These are phyloP conservation scores for Aphanocladium album DNA, from an alignment of 2,329 filamentous ascomycete species.

Conservation along the genomic window DNA sequence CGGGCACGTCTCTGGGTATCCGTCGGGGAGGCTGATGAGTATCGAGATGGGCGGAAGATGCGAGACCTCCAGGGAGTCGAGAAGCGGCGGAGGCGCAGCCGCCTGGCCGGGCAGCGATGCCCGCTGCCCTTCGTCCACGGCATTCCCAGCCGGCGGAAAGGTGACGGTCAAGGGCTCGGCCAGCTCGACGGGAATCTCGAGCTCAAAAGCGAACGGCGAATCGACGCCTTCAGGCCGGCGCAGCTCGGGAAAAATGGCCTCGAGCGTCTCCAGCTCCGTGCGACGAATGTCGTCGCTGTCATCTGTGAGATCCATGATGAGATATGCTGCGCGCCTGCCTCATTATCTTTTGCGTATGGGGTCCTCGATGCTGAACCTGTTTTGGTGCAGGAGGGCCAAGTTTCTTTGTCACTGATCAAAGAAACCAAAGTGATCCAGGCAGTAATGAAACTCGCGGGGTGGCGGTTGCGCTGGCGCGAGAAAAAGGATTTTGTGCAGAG, in stretches of 20 bases:
- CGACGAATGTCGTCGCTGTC: constrained; percentile 11
- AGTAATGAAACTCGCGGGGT: background rate
- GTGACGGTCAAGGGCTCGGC: constrained; percentile 50
- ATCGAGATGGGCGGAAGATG: constrained; percentile 56
- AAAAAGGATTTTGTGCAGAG: background rate
- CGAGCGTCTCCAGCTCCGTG: constrained; percentile 20
- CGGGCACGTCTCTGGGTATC: constrained; percentile 51
- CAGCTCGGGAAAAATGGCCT: constrained; percentile 64
- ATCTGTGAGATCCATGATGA: constrained; percentile 11
- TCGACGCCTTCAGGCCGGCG: constrained; percentile 37
- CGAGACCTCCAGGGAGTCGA: constrained; percentile 46
- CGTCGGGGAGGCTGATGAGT: constrained; percentile 48
- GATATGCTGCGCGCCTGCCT: background rate
- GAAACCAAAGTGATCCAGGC: background rate
- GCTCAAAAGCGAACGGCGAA: constrained; percentile 42
- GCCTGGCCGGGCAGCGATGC: background rate
- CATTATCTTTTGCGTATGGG: constrained; percentile 2
- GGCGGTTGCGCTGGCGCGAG: background rate
- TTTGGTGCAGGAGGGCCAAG: no score
- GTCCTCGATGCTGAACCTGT: background rate
- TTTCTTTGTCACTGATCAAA: background rate
- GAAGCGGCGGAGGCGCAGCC: constrained; percentile 17
- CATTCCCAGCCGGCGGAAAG: constrained; percentile 42
- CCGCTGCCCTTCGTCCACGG: constrained; percentile 13
- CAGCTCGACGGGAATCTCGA: constrained; percentile 55